These are phyloP conservation scores for Hypericum androsaemum DNA, from an alignment of 345 rosid species.

Conservation along the genomic window DNA sequence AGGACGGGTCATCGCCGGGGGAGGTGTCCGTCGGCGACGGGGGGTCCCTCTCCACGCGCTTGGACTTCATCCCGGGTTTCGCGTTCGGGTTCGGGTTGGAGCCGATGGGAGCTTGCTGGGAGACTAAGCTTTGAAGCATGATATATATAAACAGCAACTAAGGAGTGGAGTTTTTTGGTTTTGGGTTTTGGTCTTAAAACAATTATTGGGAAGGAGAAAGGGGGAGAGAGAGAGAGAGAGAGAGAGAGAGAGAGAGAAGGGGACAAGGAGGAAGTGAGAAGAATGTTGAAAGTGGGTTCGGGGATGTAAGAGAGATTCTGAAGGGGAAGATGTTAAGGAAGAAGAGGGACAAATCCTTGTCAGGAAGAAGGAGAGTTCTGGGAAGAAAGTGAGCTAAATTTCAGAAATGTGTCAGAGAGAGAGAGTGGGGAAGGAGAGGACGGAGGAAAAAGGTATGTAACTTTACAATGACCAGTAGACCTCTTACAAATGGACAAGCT, in stretches of 20 bases:
- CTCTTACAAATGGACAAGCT: no score
- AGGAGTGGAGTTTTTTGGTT: no score
- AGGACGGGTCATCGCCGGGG: conserved; percentile 30
- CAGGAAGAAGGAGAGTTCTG: conserved; percentile 18
- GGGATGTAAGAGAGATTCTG: conserved; percentile 27
- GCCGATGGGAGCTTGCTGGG: conserved; percentile 28
- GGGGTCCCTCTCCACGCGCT: conserved; percentile 38
- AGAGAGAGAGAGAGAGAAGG: conserved; percentile 14
- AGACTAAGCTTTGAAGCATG: conserved; percentile 54
- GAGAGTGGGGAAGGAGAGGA: neutral
- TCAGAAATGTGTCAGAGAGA: conserved; percentile 23
- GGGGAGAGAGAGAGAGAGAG: conserved; percentile 3
- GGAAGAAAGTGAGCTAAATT: conserved; percentile 1
- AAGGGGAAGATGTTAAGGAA: conserved; percentile 22
- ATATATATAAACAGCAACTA: conserved; percentile 14
- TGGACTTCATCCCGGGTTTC: conserved; percentile 42
- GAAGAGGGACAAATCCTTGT: conserved; percentile 33
- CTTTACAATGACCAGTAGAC: no score
- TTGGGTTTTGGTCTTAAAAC: no score
- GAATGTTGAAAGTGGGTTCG: neutral
- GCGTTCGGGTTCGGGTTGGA: conserved; percentile 14
- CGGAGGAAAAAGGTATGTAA: neutral
- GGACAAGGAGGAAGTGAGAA: conserved; percentile 15
- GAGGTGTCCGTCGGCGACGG: conserved; percentile 17
- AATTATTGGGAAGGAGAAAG: neutral